Base-by-base conservation (phyloP, 2,329 filamentous ascomycete genomes). In the Pseudogymnoascus destructans region DNA sequence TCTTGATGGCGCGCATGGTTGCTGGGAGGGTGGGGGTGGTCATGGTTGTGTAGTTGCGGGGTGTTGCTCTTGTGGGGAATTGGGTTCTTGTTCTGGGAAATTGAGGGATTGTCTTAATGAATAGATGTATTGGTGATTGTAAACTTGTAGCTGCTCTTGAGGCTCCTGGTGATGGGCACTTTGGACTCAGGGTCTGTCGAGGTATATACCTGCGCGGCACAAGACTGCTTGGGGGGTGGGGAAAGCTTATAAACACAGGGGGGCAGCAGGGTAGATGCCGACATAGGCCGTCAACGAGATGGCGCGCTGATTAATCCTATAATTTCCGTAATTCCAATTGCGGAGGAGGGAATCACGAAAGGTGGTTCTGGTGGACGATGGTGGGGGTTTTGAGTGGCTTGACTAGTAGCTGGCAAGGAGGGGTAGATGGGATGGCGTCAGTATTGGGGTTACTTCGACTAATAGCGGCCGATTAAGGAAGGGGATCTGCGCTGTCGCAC, bases 1-100 rank as follows among this genome's bases (percentile, higher is more conserved):
- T 81, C 52, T 85, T 74, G 62, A 95, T 76, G 59, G 82, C 87
- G 67, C 85, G 84, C 85, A 66, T 66, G 2, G 61, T 64, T 38
- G 61, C 63, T 1, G 65, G 64, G 49, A 66, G 59, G 49, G 59
- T 40, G 40, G 62, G 15, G 35, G 56, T 15, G 8, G 58, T 9
- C 54, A 56, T 56, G 15, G 46, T 52, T 52, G 46, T 30, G 10
- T 52, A 52, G 25, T 10, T 30, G 25, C 5, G 25, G n/a, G 46
- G n/a, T 30, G n/a, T 30, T 3, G 46, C 1, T 19, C 3, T 11
- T 30, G 42, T 17, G 13, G 23, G 4, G 42, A 15, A 13, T 17
- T 49, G 42, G 23, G 23, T 17, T 23, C 7, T 9, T 42, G 38
- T 3, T 1, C 5, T 42, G 38, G 10, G 5, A 10, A 38, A 38